A percentile compares a stretch with the other conserved stretches of the same genome.
Evolutionary conservation across 2,329 filamentous ascomycete species (phyloP).

Genomic region (Ilyonectria destructans): DNA sequence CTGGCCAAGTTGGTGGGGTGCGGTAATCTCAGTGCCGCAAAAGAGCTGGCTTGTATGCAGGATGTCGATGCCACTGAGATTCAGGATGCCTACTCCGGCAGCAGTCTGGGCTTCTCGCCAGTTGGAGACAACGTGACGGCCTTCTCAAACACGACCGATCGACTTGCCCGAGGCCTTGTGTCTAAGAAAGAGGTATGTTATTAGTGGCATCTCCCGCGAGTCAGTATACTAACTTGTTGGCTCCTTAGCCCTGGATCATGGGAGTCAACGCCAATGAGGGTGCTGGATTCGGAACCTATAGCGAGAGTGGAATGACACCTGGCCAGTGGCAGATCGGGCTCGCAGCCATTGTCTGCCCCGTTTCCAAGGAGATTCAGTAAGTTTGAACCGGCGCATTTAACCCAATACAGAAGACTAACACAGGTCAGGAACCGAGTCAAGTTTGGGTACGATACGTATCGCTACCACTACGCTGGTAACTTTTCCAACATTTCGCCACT

Average conservation of each 20-base stretch:
- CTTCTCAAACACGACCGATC: constrained; percentile 34
- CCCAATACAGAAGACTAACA: neutral
- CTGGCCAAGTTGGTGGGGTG: constrained; percentile 28
- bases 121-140: constrained; percentile 35
- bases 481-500: constrained; percentile 58
- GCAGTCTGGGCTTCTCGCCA: constrained; percentile 27
- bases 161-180: constrained; percentile 33
- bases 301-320: constrained; percentile 23
- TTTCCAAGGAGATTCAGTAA: constrained; percentile 34
- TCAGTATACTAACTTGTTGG: neutral
- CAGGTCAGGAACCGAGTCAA: constrained; percentile 27
- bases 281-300: constrained; percentile 34
- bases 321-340: constrained; percentile 29
- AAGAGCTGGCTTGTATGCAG: constrained; percentile 28
- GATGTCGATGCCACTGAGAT: constrained; percentile 15
- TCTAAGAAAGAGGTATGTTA: constrained; percentile 31
- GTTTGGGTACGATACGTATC: constrained; percentile 52
- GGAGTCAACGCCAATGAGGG: constrained; percentile 37
- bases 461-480: constrained; percentile 60
- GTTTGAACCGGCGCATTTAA: neutral
- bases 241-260: constrained; percentile 34
- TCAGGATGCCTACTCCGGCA: constrained; percentile 25
- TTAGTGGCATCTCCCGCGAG: neutral
- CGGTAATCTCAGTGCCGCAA: neutral
- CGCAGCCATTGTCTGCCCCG: constrained; percentile 31